Conservation (phyloP, 768 basidiomycete species). For the Suillus ampliporus region DNA sequence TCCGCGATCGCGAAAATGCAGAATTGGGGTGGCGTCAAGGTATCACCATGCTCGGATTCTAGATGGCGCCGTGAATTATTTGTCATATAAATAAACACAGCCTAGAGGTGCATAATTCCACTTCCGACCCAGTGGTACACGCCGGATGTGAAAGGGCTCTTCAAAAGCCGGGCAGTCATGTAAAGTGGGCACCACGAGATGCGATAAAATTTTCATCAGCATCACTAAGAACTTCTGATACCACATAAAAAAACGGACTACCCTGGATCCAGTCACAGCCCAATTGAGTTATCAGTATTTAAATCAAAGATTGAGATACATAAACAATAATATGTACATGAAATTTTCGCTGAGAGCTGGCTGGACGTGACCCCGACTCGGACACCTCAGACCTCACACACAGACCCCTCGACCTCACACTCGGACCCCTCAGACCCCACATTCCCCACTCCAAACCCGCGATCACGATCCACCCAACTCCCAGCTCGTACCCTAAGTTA, state of each 20-base stretch:
- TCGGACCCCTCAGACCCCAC: too few relatives aligned
- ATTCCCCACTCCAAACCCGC: background rate
- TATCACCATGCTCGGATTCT: background rate
- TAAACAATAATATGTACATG: background rate
- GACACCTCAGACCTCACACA: background rate
- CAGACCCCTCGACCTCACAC: background rate
- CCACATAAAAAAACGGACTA: background rate
- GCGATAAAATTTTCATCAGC: too few relatives aligned
- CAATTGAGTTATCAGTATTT: background rate
- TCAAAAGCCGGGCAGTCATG: background rate
- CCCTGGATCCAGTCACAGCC: background rate
- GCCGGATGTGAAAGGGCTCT: background rate
- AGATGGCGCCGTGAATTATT: background rate
- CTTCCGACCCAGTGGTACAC: background rate
- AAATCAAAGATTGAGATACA: background rate
- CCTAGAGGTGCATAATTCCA: background rate
- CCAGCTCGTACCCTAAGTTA: background rate
- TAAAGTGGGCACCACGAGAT: background rate
- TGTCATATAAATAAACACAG: background rate
- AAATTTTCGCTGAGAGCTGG: background rate
- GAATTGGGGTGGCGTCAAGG: background rate
- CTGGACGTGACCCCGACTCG: background rate
- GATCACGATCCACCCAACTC: background rate
- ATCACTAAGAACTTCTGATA: background rate
- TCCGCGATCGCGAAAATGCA: background rate